Base-by-base conservation (phyloP, 2,329 filamentous ascomycete species). In the Penicillium decumbens region DNA sequence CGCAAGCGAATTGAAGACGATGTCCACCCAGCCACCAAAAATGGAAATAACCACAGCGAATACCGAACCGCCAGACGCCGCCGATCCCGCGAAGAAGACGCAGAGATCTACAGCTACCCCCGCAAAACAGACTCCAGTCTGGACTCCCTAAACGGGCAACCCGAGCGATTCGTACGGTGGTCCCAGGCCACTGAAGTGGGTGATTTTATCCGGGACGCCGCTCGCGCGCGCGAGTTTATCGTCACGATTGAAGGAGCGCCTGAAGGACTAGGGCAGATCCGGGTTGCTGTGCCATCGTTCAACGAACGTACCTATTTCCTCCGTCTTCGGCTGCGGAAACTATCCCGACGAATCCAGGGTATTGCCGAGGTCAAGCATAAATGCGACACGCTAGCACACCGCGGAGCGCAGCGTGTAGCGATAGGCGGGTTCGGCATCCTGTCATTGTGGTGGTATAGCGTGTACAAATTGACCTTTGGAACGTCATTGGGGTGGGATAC, bases 171-270 rank as follows among this genome's bases (percentile, higher is more conserved):
- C 74, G 88, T 95, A 2, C 84, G 89, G 27, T 96, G 91, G 91
- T 90, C 86, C 39, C 83, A 84, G 37, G 88, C 85, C 27, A 95
- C 91, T 1, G 91, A 96, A 66, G 87, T 96, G 28, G 91, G 91
- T 8, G 91, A 95, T 71, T 96, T 96, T 64, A 93, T 96, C 57
- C 83, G 89, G 7, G 91, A 96, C 65, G 90, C 91, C 0, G 88
- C 90, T 0, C 78, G 88, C 3, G 88, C 88, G 0, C 83, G 88
- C 47, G 89, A 95, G 64, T 95, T 96, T 64, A 83, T 86, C 3
- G 83, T 96, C 38, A 82, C 86, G 45, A 88, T 96, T 49, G 87
- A 95, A 65, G 88, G 88, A 0, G 76, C 77, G 0, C 73, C 77
- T 0, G 68, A 75, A 0, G 83, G 90, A 0, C 67, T 77, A 1